These are phyloP conservation scores for Paramecium tetraurelia DNA, from an alignment of 73 alveolate genomes.

Conservation along the genomic window DNA sequence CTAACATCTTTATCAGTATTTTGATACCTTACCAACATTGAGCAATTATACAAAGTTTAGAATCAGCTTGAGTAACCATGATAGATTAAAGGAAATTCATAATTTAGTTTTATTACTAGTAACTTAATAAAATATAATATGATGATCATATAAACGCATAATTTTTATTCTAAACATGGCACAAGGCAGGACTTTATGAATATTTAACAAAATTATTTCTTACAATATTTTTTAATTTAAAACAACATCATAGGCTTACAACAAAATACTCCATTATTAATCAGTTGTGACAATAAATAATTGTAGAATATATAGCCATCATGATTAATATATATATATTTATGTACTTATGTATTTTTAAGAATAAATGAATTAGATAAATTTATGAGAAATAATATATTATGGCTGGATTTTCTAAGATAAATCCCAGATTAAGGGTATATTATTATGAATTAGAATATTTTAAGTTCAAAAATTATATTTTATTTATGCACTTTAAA, in stretches of 20 bases:
- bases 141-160: too few species aligned
- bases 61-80: not conserved
- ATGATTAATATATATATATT: not conserved
- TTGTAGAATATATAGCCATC: not conserved
- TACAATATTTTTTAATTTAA: too few species aligned
- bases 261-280: not conserved
- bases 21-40: not conserved
- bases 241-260: too few species aligned
- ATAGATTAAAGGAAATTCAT: not conserved
- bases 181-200: not conserved
- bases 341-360: too few species aligned
- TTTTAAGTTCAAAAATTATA: too few species aligned
- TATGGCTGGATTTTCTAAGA: not conserved
- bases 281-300: not conserved
- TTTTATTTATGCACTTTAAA: too few species aligned
- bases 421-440: not conserved
- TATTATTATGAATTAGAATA: too few species aligned
- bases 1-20: not conserved
- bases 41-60: not conserved
- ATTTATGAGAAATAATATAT: not conserved
- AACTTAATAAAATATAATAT: not conserved
- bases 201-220: not conserved
- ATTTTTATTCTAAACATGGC: not conserved
- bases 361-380: too few species aligned
- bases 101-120: not conserved